phyloP scores from a whole-genome alignment of 2,329 filamentous ascomycete species.

The Sphaerulina vaccinii region DNA sequence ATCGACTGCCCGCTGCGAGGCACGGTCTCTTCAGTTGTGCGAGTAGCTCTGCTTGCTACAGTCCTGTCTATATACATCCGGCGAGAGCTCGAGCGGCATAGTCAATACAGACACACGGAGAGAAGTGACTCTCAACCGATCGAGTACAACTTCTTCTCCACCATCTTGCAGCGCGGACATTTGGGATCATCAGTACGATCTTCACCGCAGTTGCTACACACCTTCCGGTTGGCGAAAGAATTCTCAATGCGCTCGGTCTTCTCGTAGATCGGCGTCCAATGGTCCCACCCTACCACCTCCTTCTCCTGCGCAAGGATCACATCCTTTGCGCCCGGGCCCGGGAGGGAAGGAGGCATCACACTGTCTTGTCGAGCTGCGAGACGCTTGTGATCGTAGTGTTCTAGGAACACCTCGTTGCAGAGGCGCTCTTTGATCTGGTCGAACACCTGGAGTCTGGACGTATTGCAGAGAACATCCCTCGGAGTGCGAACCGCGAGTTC shows the following conservation, averaged over 20 bases:
- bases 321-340: not conserved
- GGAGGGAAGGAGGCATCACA: not conserved
- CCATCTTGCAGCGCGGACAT: not conserved
- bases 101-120: no score
- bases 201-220: not conserved
- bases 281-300: not conserved
- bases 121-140: no score
- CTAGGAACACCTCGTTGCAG: conserved; percentile 25
- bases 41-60: no score
- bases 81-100: no score
- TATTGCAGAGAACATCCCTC: conserved; percentile 19
- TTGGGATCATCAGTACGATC: not conserved
- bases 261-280: not conserved
- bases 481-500: conserved; percentile 19
- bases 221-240: not conserved
- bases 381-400: conserved; percentile 6
- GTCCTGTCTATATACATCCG: no score
- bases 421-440: conserved; percentile 23
- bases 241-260: not conserved
- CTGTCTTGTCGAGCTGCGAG: conserved; percentile 2
- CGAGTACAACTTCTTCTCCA: not conserved
- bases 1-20: no score
- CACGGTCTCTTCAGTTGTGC: no score
- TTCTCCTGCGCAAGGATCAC: not conserved
- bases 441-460: conserved; percentile 22